Evolutionary conservation across 2,329 filamentous ascomycete species (phyloP).

Genomic region (Colletotrichum nymphaeae): DNA sequence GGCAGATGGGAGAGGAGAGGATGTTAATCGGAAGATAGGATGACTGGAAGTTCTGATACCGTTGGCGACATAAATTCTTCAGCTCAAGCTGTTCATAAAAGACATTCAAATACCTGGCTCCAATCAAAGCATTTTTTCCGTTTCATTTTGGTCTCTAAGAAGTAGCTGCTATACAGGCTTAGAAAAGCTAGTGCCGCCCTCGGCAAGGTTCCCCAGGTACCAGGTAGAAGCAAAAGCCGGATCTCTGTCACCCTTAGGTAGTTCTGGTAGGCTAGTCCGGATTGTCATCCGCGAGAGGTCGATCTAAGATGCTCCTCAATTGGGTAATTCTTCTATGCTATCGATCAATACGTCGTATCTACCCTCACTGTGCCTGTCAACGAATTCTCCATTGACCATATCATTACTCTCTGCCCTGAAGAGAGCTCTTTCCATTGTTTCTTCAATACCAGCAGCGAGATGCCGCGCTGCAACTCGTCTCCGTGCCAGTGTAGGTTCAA

Average conservation of each 20-base stretch:
- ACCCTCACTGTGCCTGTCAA: slow-evolving; percentile 37
- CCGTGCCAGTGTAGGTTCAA: slow-evolving; percentile 37
- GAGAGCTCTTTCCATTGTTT: slow-evolving; percentile 38
- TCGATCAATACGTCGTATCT: slow-evolving; percentile 43
- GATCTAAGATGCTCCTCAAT: not conserved
- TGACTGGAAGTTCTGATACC: not conserved
- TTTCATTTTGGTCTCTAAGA: too few relatives aligned
- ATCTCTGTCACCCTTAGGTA: not conserved
- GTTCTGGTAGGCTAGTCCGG: not conserved
- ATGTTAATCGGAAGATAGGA: too few relatives aligned
- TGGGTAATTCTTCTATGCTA: slow-evolving; percentile 40
- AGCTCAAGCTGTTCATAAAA: not conserved
- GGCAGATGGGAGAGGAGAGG: not conserved
- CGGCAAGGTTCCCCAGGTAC: not conserved
- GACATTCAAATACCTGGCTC: not conserved
- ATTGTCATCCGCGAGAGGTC: not conserved
- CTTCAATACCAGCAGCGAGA: slow-evolving; percentile 43
- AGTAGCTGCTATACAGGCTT: too few relatives aligned
- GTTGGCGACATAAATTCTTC: not conserved
- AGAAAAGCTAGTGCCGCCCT: not conserved
- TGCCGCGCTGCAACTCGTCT: slow-evolving; percentile 41
- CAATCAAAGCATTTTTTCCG: too few relatives aligned
- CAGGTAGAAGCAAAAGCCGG: not conserved
- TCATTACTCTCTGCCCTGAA: slow-evolving; percentile 43
- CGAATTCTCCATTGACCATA: slow-evolving; percentile 42